Conservation (phyloP, 2,329 filamentous ascomycete genomes). For the Trichophyton benhamiae region DNA sequence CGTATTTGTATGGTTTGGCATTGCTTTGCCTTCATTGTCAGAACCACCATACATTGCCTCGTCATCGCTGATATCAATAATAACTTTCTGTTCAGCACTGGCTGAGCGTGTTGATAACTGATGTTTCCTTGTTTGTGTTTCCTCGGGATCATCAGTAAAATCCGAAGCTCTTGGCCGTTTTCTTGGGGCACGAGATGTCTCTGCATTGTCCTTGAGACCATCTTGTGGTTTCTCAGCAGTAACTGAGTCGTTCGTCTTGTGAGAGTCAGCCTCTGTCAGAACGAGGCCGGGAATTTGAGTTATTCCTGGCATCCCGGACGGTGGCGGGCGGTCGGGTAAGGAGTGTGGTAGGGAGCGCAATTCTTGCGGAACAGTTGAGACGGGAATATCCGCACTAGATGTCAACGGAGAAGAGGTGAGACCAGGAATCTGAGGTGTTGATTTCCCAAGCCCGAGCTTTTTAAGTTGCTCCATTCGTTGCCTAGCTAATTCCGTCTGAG, state of each 20-base stretch:
- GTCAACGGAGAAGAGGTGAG: constrained; percentile 12
- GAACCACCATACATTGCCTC: constrained; percentile 28
- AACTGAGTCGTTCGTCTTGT: neutral
- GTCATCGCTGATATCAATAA: constrained; percentile 78
- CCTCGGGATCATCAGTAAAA: constrained; percentile 46
- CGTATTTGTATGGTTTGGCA: constrained; percentile 11
- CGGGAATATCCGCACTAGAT: neutral
- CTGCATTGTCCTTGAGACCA: neutral
- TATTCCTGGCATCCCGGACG: constrained; percentile 19
- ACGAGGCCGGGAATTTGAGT: constrained; percentile 42
- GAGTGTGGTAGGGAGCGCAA: constrained; percentile 20
- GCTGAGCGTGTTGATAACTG: constrained; percentile 41
- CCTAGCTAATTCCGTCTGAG: constrained; percentile 62
- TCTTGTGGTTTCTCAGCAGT: neutral
- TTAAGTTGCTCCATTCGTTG: constrained; percentile 67
- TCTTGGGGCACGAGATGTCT: constrained; percentile 18
- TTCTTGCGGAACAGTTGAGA: constrained; percentile 2
- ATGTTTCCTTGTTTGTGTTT: constrained; percentile 43
- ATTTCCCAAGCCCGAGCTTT: constrained; percentile 37
- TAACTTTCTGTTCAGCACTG: constrained; percentile 48
- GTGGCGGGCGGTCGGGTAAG: constrained; percentile 27
- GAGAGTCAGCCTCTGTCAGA: constrained; percentile 27
- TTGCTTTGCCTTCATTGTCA: constrained; percentile 2
- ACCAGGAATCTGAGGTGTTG: constrained; percentile 7
- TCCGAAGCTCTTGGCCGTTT: constrained; percentile 60